Evolutionary conservation across 192 early-diverging fungal genomes (phyloP), one percentile per base, ranked within the genome.

Genomic region (Radiomyces spectabilis): DNA sequence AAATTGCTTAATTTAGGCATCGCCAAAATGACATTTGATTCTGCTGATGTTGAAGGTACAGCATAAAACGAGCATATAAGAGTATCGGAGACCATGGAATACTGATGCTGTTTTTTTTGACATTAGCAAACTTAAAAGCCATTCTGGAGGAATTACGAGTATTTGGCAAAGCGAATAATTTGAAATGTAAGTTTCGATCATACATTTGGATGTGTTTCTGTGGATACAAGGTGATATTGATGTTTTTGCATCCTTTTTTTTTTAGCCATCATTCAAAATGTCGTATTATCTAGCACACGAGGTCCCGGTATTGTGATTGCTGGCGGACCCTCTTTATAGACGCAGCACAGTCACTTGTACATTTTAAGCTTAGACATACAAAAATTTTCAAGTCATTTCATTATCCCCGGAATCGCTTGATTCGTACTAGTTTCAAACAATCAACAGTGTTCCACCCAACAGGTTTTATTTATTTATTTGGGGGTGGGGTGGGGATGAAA

Each of bases 231-330:
- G n/a, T 29, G 15, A 34, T n/a, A 24, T 22, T 41, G 41, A 21
- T 32, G 19, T 22, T 29, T 27, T 44, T 9, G 2, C 19, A 32
- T 39, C 33, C 40, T 40, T 13, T 22, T 39, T 3, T 29, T 38
- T 55, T 42, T 48, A 63, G 76, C 74, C 6, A 76, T 84, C 49
- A 66, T 87, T 47, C 71, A 72, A 49, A 79, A 82, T 33, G 74
- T 85, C 5, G 74, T 73, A 38, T 65, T 87, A 13, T 80, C 81
- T 55, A 83, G 83, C 7, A 87, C 85, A 5, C 83, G 79, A 35
- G 85, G 83, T 32, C 85, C 85, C 8, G 85, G 83, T 21, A 63
- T 87, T 43, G 78, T 72, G 19, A 59, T 87, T 37, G 69, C 74
- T 26, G 75, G 70, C 55, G 81, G 74, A n/a, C n/a, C n/a, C n/a